phyloP scores from a whole-genome alignment of 179 eudicot species.

The Beta macrorhiza region DNA sequence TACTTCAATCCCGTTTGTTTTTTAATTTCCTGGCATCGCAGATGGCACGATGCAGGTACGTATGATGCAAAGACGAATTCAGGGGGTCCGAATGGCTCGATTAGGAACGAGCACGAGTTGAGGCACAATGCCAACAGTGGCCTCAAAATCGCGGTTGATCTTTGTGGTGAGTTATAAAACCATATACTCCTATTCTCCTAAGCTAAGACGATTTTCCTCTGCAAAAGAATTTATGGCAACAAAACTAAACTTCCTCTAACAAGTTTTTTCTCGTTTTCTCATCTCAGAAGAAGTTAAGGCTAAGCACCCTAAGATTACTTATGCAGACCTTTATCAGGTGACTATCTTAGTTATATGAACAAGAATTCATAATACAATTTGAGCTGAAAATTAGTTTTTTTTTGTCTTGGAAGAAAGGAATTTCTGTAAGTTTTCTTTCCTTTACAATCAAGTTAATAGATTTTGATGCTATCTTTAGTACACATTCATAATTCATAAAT shows the following conservation, averaged over 20 bases:
- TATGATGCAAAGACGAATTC: slow-evolving; percentile 66
- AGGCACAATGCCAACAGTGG: slow-evolving; percentile 61
- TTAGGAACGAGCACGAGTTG: slow-evolving; percentile 58
- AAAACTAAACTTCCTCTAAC: background rate
- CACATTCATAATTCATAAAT: no score
- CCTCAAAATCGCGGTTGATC: slow-evolving; percentile 61
- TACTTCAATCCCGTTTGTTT: background rate
- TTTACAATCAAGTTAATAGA: background rate
- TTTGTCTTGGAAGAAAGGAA: background rate
- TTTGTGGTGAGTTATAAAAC: slow-evolving; percentile 53
- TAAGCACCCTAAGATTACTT: slow-evolving; percentile 61
- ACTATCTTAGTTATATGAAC: background rate
- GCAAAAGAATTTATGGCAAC: background rate
- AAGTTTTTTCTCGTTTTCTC: slow-evolving; percentile 9
- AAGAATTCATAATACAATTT: background rate
- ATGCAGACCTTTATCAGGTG: slow-evolving; percentile 92
- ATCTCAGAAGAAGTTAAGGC: slow-evolving; percentile 68
- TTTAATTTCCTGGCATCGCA: slow-evolving; percentile 9
- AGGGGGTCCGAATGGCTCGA: slow-evolving; percentile 89
- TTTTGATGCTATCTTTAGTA: background rate
- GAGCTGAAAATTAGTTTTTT: no score
- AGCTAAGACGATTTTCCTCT: background rate
- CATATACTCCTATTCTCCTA: background rate
- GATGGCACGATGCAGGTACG: slow-evolving; percentile 97
- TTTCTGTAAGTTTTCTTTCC: background rate